Base-by-base conservation (phyloP, 2,329 filamentous ascomycete genomes). In the Sporothrix dimorphospora region DNA sequence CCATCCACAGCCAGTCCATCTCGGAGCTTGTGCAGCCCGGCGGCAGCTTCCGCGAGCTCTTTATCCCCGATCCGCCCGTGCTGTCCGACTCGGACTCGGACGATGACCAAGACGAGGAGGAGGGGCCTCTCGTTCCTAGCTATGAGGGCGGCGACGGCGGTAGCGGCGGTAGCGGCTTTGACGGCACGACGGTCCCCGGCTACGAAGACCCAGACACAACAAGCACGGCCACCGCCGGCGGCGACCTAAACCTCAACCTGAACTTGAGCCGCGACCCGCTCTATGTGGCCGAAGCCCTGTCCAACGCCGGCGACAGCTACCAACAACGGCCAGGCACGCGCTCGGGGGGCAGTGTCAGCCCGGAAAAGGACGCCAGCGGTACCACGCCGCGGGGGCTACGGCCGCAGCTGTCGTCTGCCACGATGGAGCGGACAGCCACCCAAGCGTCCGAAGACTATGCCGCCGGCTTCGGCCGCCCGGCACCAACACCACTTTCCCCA, bases 1-100 rank as follows among this genome's bases (percentile, higher is more conserved):
- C 96, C 0, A 97, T 99, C 74, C 96, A 99, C 81, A 96, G 94
- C 73, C 93, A 97, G 81, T 96, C 92, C 0, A 97, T 99, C 72
- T 97, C 94, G 2, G 96, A 98, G 79, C 87, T 99, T 24, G 88
- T 97, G 9, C 94, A 97, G 76, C 91, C 93, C 0, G 96, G 94
- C 6, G 88, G 91, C 73, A 92, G 88, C 57, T 99, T 99, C 80
- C 87, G 87, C 73, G 93, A 97, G 77, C 87, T 99, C 0, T 99
- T 99, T 79, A 88, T 97, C 27, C 96, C 96, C 0, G 94, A 98
- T 74, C 94, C 92, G 0, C 89, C 90, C 1, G 82, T 93, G 53
- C 80, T 97, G 21, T 91, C 88, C 55, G 92, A 95, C 73, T 91
- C 92, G 5, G 90, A 88, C 14, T 90, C 91, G 68, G 90, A 90